phyloP scores from a whole-genome alignment of 164 flowering plant species.

The Magnolia sinica region DNA sequence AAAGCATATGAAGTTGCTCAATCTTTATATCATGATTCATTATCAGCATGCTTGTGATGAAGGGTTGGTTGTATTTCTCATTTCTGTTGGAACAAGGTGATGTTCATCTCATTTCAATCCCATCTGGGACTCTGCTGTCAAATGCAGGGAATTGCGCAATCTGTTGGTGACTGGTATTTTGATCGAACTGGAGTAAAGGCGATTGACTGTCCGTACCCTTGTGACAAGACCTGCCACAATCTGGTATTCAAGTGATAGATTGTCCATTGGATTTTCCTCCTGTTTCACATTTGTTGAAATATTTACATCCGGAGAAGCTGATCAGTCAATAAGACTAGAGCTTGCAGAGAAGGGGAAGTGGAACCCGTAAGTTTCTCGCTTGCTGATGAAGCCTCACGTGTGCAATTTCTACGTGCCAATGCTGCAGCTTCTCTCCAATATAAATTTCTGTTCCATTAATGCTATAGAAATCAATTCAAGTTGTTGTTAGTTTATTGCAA shows the following conservation, averaged over 20 bases:
- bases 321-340: not conserved
- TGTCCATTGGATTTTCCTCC: not conserved
- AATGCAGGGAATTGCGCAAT: slow-evolving; percentile 11
- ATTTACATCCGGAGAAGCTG: not conserved
- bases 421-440: slow-evolving; percentile 6
- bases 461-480: not conserved
- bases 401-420: not conserved
- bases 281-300: not conserved
- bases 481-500: not conserved
- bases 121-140: not conserved
- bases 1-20: no score
- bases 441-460: not conserved
- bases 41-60: not conserved
- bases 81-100: not conserved
- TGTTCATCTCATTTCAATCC: not conserved
- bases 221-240: slow-evolving; percentile 13
- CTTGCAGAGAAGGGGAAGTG: not conserved
- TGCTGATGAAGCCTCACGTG: not conserved
- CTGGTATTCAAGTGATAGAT: slow-evolving; percentile 8
- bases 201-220: slow-evolving; percentile 14
- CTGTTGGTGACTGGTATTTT: slow-evolving; percentile 14
- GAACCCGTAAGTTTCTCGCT: slow-evolving; percentile 2
- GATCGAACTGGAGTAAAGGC: slow-evolving; percentile 3
- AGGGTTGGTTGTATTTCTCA: not conserved
- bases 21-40: no score